Percentiles rank a stretch among this genome's conserved stretches.
Conservation (phyloP, 352 stramenopile species). For the Halophytophthora batemanensis region DNA sequence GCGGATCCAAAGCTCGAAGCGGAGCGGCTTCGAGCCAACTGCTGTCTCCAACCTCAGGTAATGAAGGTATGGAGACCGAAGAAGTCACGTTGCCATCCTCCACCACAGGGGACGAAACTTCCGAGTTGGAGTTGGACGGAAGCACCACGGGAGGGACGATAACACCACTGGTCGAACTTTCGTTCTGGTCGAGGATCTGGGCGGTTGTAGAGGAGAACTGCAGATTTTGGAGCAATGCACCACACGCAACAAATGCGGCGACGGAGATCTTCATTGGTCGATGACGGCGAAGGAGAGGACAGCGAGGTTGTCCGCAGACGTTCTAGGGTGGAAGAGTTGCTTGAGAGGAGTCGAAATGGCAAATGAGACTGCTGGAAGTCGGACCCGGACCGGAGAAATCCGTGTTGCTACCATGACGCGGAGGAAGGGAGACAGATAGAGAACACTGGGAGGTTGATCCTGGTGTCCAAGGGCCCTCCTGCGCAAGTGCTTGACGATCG, state of each 20-base stretch:
- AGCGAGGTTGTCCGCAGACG: slow-evolving; percentile 7
- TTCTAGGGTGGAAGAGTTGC: not conserved
- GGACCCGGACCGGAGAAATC: not conserved
- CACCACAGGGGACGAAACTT: slow-evolving; percentile 3
- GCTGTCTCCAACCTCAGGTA: slow-evolving; percentile 6
- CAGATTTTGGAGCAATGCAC: slow-evolving; percentile 17
- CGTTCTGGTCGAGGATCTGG: slow-evolving; percentile 12
- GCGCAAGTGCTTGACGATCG: slow-evolving; percentile 14
- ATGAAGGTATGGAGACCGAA: slow-evolving; percentile 3
- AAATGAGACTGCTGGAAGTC: slow-evolving; percentile 23
- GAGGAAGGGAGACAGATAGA: no score
- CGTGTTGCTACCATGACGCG: no score
- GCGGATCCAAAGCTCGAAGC: slow-evolving; percentile 24
- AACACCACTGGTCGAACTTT: slow-evolving; percentile 12
- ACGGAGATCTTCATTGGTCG: slow-evolving; percentile 27
- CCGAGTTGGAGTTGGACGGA: slow-evolving; percentile 7
- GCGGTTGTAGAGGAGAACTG: slow-evolving; percentile 10
- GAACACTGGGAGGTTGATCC: not conserved
- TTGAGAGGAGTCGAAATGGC: slow-evolving; percentile 21
- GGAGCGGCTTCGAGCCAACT: slow-evolving; percentile 9
- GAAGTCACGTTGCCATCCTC: slow-evolving; percentile 2
- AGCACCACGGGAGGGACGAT: slow-evolving; percentile 13
- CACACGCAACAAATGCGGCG: slow-evolving; percentile 16
- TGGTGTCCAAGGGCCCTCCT: slow-evolving; percentile 4
- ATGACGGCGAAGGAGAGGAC: slow-evolving; percentile 4